Evolutionary conservation across 2,329 filamentous ascomycete genomes (phyloP).

Genomic region (Neonectria neomacrospora): DNA sequence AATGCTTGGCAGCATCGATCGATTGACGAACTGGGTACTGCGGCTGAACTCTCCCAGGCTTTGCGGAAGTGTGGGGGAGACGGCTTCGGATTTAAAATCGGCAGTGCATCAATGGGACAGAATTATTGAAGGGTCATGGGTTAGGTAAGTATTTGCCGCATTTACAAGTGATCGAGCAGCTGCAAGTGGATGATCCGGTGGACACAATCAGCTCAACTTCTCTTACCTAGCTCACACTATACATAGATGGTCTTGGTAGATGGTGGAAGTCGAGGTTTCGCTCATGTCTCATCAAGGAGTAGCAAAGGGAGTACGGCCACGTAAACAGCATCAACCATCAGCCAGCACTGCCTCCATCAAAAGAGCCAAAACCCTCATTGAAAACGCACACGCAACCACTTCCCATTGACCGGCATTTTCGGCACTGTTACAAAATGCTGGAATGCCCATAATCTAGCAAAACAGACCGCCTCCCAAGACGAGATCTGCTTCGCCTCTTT

Average conservation of each 20-base stretch:
- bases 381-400: not conserved
- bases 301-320: not conserved
- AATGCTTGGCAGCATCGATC: not conserved
- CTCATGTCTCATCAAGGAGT: not conserved
- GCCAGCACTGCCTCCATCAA: not conserved
- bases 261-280: not conserved
- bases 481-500: not conserved
- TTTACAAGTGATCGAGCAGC: not conserved
- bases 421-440: not conserved
- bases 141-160: no score
- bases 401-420: not conserved
- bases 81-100: slow-evolving; percentile 32
- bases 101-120: slow-evolving; percentile 24
- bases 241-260: not conserved
- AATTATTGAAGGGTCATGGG: not conserved
- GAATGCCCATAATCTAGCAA: not conserved
- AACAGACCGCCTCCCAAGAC: not conserved
- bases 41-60: slow-evolving; percentile 16
- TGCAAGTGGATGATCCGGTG: not conserved
- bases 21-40: slow-evolving; percentile 18
- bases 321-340: not conserved
- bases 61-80: slow-evolving; percentile 26
- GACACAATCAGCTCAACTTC: not conserved
- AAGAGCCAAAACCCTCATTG: not conserved
- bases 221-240: not conserved